Percentiles rank a stretch among this genome's conserved stretches.
Conservation (phyloP, 129 eudicot species). For the Deinandra increscens region DNA sequence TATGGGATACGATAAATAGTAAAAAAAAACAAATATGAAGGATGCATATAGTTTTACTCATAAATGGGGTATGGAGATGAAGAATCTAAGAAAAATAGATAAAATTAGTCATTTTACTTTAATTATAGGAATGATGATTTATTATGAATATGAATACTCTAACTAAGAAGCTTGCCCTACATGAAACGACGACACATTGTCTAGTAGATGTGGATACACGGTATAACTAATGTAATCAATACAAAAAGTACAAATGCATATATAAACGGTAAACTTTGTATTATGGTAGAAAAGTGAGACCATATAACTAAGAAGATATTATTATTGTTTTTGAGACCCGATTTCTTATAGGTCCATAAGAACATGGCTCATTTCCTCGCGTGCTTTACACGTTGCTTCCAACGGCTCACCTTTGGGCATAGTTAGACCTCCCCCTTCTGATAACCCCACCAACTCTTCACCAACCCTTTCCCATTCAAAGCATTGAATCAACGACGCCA, state of each 20-base stretch:
- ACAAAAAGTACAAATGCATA: background rate
- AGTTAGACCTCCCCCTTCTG: constrained; percentile 34
- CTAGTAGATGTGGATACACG: no score
- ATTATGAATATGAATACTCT: no score
- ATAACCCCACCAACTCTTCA: constrained; percentile 26
- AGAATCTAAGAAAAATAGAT: no score
- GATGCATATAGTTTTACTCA: no score
- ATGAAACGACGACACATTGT: no score
- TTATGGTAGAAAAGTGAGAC: background rate
- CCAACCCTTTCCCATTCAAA: constrained; percentile 40
- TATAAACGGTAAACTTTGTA: background rate
- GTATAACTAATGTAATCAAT: background rate
- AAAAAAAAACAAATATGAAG: no score
- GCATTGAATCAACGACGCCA: constrained; percentile 40
- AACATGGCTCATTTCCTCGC: constrained; percentile 24
- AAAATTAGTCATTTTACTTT: no score
- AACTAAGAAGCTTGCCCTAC: no score
- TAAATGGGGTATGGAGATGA: no score
- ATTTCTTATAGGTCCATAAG: constrained; percentile 17
- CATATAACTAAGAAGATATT: background rate
- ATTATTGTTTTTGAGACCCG: background rate
- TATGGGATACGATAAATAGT: no score
- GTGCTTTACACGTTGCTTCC: constrained; percentile 39
- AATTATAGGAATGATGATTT: no score
- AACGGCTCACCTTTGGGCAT: constrained; percentile 39